These are phyloP conservation scores for Populus hybrid DNA, from an alignment of 441 rosid genomes.

Conservation along the genomic window DNA sequence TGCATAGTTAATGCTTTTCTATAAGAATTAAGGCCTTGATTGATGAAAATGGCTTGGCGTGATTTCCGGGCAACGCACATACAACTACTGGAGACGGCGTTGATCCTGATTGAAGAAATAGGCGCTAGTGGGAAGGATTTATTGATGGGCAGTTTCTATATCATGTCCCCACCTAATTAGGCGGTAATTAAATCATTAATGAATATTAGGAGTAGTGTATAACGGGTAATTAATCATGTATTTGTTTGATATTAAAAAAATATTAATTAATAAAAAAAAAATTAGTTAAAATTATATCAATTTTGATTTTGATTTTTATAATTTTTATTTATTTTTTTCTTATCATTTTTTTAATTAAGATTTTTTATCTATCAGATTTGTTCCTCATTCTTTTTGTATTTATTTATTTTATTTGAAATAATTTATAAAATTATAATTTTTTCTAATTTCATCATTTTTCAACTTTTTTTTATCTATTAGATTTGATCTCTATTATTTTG, in stretches of 20 bases:
- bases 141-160: neutral
- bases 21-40: neutral
- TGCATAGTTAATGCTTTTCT: neutral
- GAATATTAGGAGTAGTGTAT: neutral
- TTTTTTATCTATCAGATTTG: no score
- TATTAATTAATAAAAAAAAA: no score
- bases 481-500: no score
- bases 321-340: no score
- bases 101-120: neutral
- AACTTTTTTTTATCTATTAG: no score
- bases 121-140: neutral
- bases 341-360: no score
- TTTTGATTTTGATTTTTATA: accelerated
- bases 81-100: neutral
- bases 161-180: neutral
- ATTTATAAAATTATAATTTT: no score
- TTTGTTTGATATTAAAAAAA: no score
- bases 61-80: constrained; percentile 20
- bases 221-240: no score
- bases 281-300: no score
- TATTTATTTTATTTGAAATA: no score
- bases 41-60: constrained; percentile 11
- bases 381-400: accelerated
- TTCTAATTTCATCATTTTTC: no score
- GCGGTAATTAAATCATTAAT: neutral